These are phyloP conservation scores for Neoboletus brunneissimus DNA, from an alignment of 768 basidiomycete genomes.

Conservation along the genomic window DNA sequence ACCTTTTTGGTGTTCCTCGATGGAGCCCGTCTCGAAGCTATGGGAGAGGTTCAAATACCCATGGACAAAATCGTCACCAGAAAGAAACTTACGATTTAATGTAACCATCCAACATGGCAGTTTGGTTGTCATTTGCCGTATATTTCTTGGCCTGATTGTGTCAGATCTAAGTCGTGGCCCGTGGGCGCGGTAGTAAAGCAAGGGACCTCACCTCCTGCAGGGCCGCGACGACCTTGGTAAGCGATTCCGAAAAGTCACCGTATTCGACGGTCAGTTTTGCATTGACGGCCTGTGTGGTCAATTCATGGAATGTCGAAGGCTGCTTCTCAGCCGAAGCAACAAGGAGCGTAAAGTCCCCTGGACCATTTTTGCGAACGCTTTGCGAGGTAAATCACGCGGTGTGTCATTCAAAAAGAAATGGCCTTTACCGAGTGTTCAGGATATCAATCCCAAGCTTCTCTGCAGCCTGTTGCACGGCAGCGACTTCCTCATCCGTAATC, in stretches of 20 bases:
- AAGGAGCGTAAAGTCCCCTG: slow-evolving; percentile 61
- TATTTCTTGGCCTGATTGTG: slow-evolving; percentile 63
- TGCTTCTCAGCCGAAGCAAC: slow-evolving; percentile 64
- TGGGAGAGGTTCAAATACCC: neutral
- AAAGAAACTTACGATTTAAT: slow-evolving; percentile 60
- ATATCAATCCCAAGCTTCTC: slow-evolving; percentile 76
- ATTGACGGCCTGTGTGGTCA: slow-evolving; percentile 41
- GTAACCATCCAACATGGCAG: slow-evolving; percentile 72
- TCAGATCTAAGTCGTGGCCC: neutral
- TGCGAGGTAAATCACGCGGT: neutral
- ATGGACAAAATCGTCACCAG: neutral
- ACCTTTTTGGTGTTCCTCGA: slow-evolving; percentile 75
- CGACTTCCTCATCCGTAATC: slow-evolving; percentile 75
- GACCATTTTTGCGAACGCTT: slow-evolving; percentile 70
- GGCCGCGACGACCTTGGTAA: slow-evolving; percentile 53
- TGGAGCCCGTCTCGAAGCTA: slow-evolving; percentile 75
- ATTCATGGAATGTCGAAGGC: slow-evolving; percentile 41
- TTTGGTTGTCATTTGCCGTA: slow-evolving; percentile 69
- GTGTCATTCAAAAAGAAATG: neutral
- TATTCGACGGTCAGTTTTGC: slow-evolving; percentile 64
- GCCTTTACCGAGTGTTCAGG: slow-evolving; percentile 70
- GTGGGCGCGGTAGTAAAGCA: neutral
- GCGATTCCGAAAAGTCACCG: slow-evolving; percentile 65
- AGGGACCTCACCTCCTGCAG: slow-evolving; percentile 50
- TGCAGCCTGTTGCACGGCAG: slow-evolving; percentile 67